These are phyloP conservation scores for Ambrosiella beaveri DNA, from an alignment of 2,329 filamentous ascomycete genomes.

Conservation along the genomic window DNA sequence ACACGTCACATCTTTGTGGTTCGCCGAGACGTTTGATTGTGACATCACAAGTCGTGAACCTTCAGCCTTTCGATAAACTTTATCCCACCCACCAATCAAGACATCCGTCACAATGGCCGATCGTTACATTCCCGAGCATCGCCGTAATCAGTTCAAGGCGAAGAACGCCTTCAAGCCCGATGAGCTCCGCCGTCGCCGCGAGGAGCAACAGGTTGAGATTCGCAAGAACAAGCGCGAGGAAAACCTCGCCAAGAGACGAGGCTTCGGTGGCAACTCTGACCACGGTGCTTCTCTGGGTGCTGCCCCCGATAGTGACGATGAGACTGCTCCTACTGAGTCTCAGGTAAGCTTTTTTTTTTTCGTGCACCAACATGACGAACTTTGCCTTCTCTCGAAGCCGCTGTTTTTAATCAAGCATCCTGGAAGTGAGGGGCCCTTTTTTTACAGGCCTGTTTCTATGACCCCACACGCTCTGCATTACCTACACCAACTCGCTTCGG, in stretches of 20 bases:
- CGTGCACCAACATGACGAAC: neutral
- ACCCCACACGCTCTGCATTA: neutral
- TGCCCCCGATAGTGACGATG: slow-evolving; percentile 93
- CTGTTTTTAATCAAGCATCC: neutral
- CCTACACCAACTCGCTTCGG: neutral
- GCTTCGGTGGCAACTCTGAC: slow-evolving; percentile 68
- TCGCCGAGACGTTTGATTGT: slow-evolving; percentile 1
- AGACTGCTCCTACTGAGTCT: slow-evolving; percentile 81
- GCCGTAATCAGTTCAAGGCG: slow-evolving; percentile 98
- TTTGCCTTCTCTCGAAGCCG: neutral
- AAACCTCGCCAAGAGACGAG: slow-evolving; percentile 94
- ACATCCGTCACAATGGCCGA: slow-evolving; percentile 63
- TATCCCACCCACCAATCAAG: slow-evolving; percentile 14
- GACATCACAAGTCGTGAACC: slow-evolving; percentile 1
- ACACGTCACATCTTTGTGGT: neutral
- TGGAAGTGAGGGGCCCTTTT: slow-evolving; percentile 9
- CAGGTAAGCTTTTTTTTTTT: slow-evolving; percentile 49
- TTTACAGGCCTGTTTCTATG: slow-evolving; percentile 11
- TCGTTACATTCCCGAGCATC: slow-evolving; percentile 98
- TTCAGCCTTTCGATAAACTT: slow-evolving; percentile 13
- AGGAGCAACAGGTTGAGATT: slow-evolving; percentile 98
- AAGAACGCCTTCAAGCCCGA: slow-evolving; percentile 99
- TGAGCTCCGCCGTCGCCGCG: slow-evolving; percentile 91
- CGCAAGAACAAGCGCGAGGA: slow-evolving; percentile 97
- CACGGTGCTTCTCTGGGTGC: slow-evolving; percentile 71